A percentile compares a stretch with the other conserved stretches of the same genome.
phyloP scores from a whole-genome alignment of 225 moss, liverwort and hornwort species.

The Takakia lepidozioides region DNA sequence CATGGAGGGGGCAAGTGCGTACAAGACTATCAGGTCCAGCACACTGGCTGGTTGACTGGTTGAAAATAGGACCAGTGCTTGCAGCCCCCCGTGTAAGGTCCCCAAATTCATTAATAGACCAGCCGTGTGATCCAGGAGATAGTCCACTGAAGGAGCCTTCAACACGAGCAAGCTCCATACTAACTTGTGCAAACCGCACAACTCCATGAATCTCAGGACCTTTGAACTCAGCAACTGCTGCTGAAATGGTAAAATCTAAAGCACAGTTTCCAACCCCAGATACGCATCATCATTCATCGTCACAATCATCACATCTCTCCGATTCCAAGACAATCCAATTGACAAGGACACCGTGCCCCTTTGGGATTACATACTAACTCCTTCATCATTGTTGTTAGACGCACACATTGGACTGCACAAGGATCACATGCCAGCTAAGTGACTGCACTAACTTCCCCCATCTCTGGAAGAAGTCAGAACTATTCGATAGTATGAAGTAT shows the following conservation, averaged over 20 bases:
- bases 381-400: too few relatives aligned
- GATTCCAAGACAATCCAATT: too few relatives aligned
- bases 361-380: too few relatives aligned
- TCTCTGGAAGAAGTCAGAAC: too few relatives aligned
- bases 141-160: slow-evolving; percentile 85
- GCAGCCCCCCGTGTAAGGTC: slow-evolving; percentile 84
- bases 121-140: slow-evolving; percentile 65
- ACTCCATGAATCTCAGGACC: slow-evolving; percentile 89
- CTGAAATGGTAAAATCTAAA: slow-evolving; percentile 75
- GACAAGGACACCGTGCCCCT: too few relatives aligned
- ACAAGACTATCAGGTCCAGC: slow-evolving; percentile 11
- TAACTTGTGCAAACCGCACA: slow-evolving; percentile 85
- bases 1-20: too few relatives aligned
- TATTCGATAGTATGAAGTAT: too few relatives aligned
- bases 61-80: slow-evolving; percentile 72
- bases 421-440: too few relatives aligned
- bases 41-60: slow-evolving; percentile 16
- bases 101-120: slow-evolving; percentile 91
- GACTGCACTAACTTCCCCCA: too few relatives aligned
- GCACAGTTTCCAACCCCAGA: not conserved
- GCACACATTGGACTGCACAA: too few relatives aligned
- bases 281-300: too few relatives aligned
- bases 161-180: slow-evolving; percentile 65
- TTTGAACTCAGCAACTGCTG: slow-evolving; percentile 97
- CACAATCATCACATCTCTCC: too few relatives aligned